phyloP scores from a whole-genome alignment of 768 basidiomycete genomes.

The Psilocybe azurescens region DNA sequence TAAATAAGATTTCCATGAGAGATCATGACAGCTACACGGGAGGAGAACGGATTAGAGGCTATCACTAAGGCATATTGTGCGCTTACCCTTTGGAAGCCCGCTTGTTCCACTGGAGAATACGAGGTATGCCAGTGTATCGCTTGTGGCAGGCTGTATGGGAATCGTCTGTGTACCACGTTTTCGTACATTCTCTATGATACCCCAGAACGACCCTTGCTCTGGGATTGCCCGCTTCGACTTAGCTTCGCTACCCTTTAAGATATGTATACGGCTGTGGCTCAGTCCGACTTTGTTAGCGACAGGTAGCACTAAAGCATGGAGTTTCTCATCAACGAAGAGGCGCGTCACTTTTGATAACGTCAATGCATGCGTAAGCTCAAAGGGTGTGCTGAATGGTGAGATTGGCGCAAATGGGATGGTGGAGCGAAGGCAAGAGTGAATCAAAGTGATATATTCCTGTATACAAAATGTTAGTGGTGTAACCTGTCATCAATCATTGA shows the following conservation, averaged over 20 bases:
- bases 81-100: conserved; percentile 72
- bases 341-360: conserved; percentile 35
- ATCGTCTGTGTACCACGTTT: conserved; percentile 42
- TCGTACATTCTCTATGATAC: conserved; percentile 46
- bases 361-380: conserved; percentile 41
- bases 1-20: conserved; percentile 69
- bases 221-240: conserved; percentile 33
- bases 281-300: conserved; percentile 40
- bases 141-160: conserved; percentile 48
- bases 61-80: background rate
- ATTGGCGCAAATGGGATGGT: conserved; percentile 39
- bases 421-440: conserved; percentile 35
- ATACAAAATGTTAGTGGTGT: background rate
- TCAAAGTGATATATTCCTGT: conserved; percentile 40
- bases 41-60: background rate
- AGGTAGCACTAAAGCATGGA: conserved; percentile 33
- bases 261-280: conserved; percentile 49
- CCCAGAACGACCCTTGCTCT: conserved; percentile 44
- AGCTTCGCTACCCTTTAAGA: conserved; percentile 46
- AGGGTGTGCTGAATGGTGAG: conserved; percentile 40
- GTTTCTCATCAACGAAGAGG: conserved; percentile 40
- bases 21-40: conserved; percentile 64
- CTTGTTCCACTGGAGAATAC: conserved; percentile 82
- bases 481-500: background rate
- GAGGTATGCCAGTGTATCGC: conserved; percentile 68